phyloP scores from a whole-genome alignment of 1,284 basidiomycete species.

The Cryptococcus sp. region DNA sequence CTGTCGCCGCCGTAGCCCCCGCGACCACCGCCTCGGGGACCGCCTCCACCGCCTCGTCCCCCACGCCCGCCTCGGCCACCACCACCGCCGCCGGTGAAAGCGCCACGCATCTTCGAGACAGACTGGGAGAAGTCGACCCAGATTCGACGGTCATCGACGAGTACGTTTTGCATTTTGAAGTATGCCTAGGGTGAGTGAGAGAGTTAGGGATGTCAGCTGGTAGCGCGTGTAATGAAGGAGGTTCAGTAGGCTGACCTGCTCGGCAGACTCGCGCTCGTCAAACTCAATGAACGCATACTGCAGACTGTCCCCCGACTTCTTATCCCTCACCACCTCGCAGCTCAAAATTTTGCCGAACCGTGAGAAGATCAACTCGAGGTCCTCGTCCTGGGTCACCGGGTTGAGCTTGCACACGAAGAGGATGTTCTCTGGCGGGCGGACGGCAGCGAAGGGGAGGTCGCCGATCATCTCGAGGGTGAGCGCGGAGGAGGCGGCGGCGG shows the following conservation, averaged over 20 bases:
- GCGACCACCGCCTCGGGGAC: slow-evolving; percentile 16
- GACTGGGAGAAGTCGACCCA: slow-evolving; percentile 99
- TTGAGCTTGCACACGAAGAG: slow-evolving; percentile 99
- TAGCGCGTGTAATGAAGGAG: neutral
- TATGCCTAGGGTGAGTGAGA: slow-evolving; percentile 65
- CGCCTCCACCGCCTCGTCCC: slow-evolving; percentile 15
- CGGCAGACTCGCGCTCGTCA: slow-evolving; percentile 85
- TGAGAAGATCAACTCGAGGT: slow-evolving; percentile 95
- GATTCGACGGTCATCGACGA: slow-evolving; percentile 97
- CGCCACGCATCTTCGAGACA: slow-evolving; percentile 61
- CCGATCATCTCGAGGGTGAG: slow-evolving; percentile 99
- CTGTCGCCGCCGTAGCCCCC: slow-evolving; percentile 10
- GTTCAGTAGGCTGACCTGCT: slow-evolving; percentile 62
- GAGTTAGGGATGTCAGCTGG: neutral
- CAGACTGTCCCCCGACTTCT: slow-evolving; percentile 89
- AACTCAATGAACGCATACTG: slow-evolving; percentile 99
- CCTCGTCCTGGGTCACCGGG: slow-evolving; percentile 89
- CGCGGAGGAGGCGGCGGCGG: slow-evolving; percentile 86
- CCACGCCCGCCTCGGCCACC: slow-evolving; percentile 59
- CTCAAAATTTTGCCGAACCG: slow-evolving; percentile 93
- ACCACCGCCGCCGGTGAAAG: slow-evolving; percentile 57
- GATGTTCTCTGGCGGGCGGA: slow-evolving; percentile 96
- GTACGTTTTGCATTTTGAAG: slow-evolving; percentile 99
- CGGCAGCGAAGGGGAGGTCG: slow-evolving; percentile 95
- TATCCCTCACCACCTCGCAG: slow-evolving; percentile 95